These are phyloP conservation scores for Globisporangium polare DNA, from an alignment of 352 stramenopile genomes.

Conservation along the genomic window DNA sequence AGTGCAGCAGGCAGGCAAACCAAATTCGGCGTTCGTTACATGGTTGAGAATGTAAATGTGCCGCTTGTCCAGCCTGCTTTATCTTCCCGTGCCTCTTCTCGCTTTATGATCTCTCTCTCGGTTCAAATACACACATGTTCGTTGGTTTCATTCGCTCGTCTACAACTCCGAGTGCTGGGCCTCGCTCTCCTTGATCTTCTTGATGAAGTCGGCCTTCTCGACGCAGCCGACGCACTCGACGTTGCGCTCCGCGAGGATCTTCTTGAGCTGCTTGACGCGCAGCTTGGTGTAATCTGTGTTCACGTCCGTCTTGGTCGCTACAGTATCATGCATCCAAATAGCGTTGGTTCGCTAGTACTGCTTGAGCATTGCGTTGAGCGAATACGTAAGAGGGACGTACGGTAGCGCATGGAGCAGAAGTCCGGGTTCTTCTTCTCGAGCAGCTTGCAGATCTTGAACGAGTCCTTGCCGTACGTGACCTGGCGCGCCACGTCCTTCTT, in stretches of 20 bases:
- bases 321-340: no score
- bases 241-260: constrained; percentile 91
- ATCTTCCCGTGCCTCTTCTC: background rate
- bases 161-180: constrained; percentile 79
- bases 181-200: constrained; percentile 92
- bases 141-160: constrained; percentile 10
- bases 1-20: background rate
- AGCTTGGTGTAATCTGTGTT: constrained; percentile 95
- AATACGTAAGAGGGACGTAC: constrained; percentile 36
- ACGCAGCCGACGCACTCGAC: constrained; percentile 92
- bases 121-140: constrained; percentile 6
- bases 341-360: no score
- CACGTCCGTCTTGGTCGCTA: constrained; percentile 92
- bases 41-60: background rate
- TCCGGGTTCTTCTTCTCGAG: constrained; percentile 94
- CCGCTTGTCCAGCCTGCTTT: background rate
- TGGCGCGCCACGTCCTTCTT: constrained; percentile 93
- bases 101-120: background rate
- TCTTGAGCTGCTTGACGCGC: constrained; percentile 94
- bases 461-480: constrained; percentile 90
- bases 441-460: constrained; percentile 91
- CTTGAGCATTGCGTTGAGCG: no score
- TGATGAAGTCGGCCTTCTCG: constrained; percentile 95
- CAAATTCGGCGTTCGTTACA: background rate
- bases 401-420: constrained; percentile 93